A percentile compares a stretch with the other conserved stretches of the same genome.
Conservation (phyloP, 208 protist species). For the Herpetomonas tarakana region DNA sequence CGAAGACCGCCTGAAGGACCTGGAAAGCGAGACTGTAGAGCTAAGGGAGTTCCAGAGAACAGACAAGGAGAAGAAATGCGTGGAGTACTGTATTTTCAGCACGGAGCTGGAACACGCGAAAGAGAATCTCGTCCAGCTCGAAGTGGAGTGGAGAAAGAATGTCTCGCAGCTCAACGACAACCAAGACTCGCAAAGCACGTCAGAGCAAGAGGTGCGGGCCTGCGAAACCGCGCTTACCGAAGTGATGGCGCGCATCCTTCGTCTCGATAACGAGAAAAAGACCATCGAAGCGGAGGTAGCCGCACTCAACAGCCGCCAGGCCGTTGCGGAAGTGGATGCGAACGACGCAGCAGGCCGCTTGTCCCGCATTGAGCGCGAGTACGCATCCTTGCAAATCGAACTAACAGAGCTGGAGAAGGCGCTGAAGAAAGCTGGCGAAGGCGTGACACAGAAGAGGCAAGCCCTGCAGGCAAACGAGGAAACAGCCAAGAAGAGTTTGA, state of each 20-base stretch:
- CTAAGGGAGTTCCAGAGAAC: constrained; percentile 91
- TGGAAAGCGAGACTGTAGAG: constrained; percentile 95
- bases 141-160: constrained; percentile 47
- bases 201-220: constrained; percentile 39
- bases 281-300: constrained; percentile 56
- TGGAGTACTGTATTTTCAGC: constrained; percentile 93
- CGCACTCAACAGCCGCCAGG: constrained; percentile 49
- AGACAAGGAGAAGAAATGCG: constrained; percentile 83
- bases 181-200: constrained; percentile 29
- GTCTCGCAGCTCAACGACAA: constrained; percentile 38
- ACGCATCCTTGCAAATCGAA: constrained; percentile 53
- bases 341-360: constrained; percentile 36
- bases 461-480: constrained; percentile 27
- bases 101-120: constrained; percentile 59
- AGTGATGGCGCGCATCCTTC: constrained; percentile 30
- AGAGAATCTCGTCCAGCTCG: constrained; percentile 45
- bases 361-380: constrained; percentile 45
- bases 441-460: constrained; percentile 35
- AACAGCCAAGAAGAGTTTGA: constrained; percentile 27
- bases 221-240: constrained; percentile 36
- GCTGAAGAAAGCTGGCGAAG: constrained; percentile 19
- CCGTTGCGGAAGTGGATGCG: constrained; percentile 63
- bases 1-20: constrained; percentile 89
- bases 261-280: constrained; percentile 52
- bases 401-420: constrained; percentile 38